These are phyloP conservation scores for Amborella trichopoda DNA, from an alignment of 164 flowering plant genomes.

Conservation along the genomic window DNA sequence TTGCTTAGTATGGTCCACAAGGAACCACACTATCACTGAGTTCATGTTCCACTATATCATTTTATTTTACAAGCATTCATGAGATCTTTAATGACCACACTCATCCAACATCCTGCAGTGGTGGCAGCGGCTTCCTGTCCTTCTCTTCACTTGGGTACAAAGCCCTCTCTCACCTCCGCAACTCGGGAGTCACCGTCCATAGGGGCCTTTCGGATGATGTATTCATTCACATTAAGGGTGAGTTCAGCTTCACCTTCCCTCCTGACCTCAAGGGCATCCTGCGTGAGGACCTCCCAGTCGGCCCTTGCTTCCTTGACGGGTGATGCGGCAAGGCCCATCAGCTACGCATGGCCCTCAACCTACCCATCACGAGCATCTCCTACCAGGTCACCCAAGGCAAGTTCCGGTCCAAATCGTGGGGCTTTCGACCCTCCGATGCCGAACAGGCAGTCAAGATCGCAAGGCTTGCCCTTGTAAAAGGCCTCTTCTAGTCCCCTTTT, in stretches of 20 bases:
- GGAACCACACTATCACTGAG: conserved; percentile 20
- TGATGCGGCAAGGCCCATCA: conserved; percentile 43
- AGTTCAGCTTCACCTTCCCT: conserved; percentile 84
- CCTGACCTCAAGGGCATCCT: conserved; percentile 84
- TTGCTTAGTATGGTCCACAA: conserved; percentile 82
- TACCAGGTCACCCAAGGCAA: conserved; percentile 65
- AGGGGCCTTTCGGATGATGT: conserved; percentile 73
- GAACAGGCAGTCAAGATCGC: conserved; percentile 67
- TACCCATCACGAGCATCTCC: conserved; percentile 78
- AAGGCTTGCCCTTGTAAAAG: conserved; percentile 45
- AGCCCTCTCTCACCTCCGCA: conserved; percentile 50
- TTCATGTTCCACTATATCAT: too few species aligned
- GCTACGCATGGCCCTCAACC: conserved; percentile 57
- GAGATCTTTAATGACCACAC: too few species aligned
- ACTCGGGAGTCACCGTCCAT: conserved; percentile 45
- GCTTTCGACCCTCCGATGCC: conserved; percentile 68
- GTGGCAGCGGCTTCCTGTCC: conserved; percentile 48
- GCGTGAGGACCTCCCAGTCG: conserved; percentile 68
- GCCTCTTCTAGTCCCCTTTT: conserved; percentile 73
- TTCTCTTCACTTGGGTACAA: conserved; percentile 55
- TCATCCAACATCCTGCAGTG: conserved; percentile 19
- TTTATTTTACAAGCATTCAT: too few species aligned
- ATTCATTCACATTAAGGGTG: conserved; percentile 71
- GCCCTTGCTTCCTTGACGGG: conserved; percentile 96
- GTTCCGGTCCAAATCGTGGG: conserved; percentile 93